These are phyloP conservation scores for Naganishia vishniacii DNA, from an alignment of 768 basidiomycete genomes.

Conservation along the genomic window DNA sequence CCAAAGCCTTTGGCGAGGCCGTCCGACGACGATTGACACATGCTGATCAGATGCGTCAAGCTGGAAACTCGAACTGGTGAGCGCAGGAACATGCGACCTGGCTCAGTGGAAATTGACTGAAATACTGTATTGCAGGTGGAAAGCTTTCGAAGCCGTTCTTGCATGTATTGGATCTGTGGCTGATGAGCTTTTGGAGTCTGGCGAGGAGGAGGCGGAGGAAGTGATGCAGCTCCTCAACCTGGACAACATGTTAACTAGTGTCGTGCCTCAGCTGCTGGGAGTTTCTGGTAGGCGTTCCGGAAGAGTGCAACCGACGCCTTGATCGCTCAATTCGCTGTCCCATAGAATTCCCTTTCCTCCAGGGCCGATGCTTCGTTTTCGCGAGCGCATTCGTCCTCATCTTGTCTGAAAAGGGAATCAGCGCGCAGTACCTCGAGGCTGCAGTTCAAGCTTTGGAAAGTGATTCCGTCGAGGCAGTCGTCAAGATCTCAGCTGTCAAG, in stretches of 20 bases:
- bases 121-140: conserved; percentile 66
- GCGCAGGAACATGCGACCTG: conserved; percentile 33
- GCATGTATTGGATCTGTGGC: conserved; percentile 75
- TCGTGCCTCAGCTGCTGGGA: conserved; percentile 70
- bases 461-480: conserved; percentile 64
- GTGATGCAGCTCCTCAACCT: conserved; percentile 68
- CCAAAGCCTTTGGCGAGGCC: conserved; percentile 54
- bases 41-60: conserved; percentile 57
- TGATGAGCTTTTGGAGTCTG: conserved; percentile 66
- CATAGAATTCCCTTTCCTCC: conserved; percentile 80
- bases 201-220: conserved; percentile 68
- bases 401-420: conserved; percentile 53
- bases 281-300: conserved; percentile 58
- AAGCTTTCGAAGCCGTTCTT: conserved; percentile 75
- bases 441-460: conserved; percentile 80
- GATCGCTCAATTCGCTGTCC: background rate
- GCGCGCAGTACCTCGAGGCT: conserved; percentile 79
- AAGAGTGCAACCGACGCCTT: background rate
- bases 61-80: conserved; percentile 63
- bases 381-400: conserved; percentile 82
- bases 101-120: background rate
- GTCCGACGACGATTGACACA: conserved; percentile 58
- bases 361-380: conserved; percentile 90
- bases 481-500: conserved; percentile 90
- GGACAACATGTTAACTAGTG: conserved; percentile 64